phyloP scores from a whole-genome alignment of 805 yeast species.

The Torulaspora gathmanii region DNA sequence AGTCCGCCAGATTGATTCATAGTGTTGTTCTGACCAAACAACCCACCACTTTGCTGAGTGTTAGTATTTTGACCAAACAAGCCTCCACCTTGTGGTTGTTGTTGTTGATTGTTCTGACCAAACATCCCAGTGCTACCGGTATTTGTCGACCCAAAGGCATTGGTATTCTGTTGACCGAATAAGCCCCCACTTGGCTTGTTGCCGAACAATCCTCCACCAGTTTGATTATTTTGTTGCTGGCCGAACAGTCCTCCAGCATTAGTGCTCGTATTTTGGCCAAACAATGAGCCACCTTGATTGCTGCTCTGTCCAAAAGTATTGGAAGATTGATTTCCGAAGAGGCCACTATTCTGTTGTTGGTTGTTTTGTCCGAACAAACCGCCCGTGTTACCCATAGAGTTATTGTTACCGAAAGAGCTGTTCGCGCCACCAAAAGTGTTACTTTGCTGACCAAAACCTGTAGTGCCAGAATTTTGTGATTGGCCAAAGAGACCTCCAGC shows the following conservation, averaged over 20 bases:
- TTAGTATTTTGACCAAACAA: slow-evolving; percentile 38
- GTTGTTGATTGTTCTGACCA: slow-evolving; percentile 32
- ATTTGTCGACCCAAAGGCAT: slow-evolving; percentile 8
- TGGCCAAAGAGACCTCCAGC: slow-evolving; percentile 32
- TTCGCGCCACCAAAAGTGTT: slow-evolving; percentile 10
- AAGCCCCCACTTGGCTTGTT: slow-evolving; percentile 34
- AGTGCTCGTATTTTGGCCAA: slow-evolving; percentile 33
- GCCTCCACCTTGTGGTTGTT: slow-evolving; percentile 32
- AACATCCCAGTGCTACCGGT: slow-evolving; percentile 26
- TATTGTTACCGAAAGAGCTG: slow-evolving; percentile 40
- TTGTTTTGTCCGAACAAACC: slow-evolving; percentile 44
- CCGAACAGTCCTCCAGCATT: slow-evolving; percentile 34
- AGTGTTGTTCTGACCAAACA: slow-evolving; percentile 31
- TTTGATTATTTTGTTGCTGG: slow-evolving; percentile 17
- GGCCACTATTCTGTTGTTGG: slow-evolving; percentile 33
- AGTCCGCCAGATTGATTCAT: slow-evolving; percentile 26
- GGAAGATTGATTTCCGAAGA: slow-evolving; percentile 40
- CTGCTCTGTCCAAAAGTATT: slow-evolving; percentile 30
- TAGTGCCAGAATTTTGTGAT: slow-evolving; percentile 16
- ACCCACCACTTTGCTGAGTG: slow-evolving; percentile 24
- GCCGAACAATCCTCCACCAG: slow-evolving; percentile 39
- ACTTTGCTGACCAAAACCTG: slow-evolving; percentile 26
- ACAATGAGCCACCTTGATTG: slow-evolving; percentile 24
- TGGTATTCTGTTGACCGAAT: slow-evolving; percentile 32
- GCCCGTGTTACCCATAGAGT: slow-evolving; percentile 29